Conservation (phyloP, 257 asterid species). For the Verbena officinalis region DNA sequence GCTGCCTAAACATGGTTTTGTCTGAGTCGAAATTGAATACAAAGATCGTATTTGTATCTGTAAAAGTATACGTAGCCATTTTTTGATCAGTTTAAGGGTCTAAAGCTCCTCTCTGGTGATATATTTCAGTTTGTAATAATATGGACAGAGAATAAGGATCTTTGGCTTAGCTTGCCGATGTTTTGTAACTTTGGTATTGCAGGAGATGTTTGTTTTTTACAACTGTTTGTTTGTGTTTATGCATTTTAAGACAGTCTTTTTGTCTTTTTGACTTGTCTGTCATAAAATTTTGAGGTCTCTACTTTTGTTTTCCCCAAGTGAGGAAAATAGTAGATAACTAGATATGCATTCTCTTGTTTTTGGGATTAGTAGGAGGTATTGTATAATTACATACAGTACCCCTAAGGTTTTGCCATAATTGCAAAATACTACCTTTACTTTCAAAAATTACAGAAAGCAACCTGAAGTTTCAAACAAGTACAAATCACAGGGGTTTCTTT, state of each 20-base stretch:
- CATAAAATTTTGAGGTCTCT: too few relatives aligned
- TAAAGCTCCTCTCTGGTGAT: conserved; percentile 11
- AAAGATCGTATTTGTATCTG: conserved; percentile 39
- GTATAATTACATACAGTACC: too few relatives aligned
- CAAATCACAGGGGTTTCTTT: too few relatives aligned
- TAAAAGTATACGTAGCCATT: conserved; percentile 36
- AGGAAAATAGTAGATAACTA: too few relatives aligned
- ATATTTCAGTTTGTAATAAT: conserved; percentile 14
- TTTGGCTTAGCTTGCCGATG: conserved; percentile 45
- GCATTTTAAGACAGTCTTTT: conserved; percentile 2
- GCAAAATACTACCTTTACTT: too few relatives aligned
- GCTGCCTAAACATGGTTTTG: conserved; percentile 36
- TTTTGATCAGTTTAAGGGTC: conserved; percentile 4
- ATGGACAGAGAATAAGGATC: conserved; percentile 18
- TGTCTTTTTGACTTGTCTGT: not conserved
- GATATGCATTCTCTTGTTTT: too few relatives aligned
- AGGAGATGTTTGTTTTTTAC: conserved; percentile 18
- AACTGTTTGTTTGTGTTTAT: not conserved
- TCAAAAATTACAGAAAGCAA: too few relatives aligned
- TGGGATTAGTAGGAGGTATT: too few relatives aligned
- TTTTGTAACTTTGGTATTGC: conserved; percentile 41
- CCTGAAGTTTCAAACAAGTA: too few relatives aligned
- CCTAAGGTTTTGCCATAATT: too few relatives aligned
- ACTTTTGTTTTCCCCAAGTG: too few relatives aligned
- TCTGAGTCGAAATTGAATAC: conserved; percentile 42